These are phyloP conservation scores for Tuber magnatum DNA, from an alignment of 495 filamentous ascomycete species.

Conservation along the genomic window DNA sequence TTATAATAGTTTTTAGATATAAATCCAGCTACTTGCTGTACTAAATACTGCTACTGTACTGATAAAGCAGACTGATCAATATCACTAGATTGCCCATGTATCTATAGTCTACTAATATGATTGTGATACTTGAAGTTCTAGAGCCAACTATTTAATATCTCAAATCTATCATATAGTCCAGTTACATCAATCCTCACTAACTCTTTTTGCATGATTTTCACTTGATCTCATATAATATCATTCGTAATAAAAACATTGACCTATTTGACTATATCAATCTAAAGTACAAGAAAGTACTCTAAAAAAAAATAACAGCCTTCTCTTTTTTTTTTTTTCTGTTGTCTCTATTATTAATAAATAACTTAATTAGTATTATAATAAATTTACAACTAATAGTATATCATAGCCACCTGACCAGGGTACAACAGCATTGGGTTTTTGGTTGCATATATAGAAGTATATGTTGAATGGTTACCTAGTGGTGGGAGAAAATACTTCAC, in stretches of 20 bases:
- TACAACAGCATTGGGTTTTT: too few species aligned
- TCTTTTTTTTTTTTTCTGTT: slow-evolving; percentile 1
- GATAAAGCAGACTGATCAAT: neutral
- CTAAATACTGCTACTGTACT: slow-evolving; percentile 5
- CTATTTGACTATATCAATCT: too few species aligned
- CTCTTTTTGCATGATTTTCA: too few species aligned
- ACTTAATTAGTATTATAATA: neutral
- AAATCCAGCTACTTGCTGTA: slow-evolving; percentile 23
- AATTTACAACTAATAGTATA: neutral
- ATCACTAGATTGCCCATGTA: slow-evolving; percentile 10
- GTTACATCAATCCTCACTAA: neutral
- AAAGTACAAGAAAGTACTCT: too few species aligned
- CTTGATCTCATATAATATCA: too few species aligned
- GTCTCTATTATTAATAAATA: too few species aligned
- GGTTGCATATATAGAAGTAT: too few species aligned
- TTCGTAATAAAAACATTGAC: too few species aligned
- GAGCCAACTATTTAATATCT: slow-evolving; percentile 27
- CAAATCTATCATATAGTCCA: neutral
- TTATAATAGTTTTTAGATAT: slow-evolving; percentile 22
- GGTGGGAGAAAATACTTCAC: too few species aligned
- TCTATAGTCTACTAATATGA: slow-evolving; percentile 10
- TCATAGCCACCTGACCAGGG: too few species aligned
- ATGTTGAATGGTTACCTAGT: too few species aligned
- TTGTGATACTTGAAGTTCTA: slow-evolving; percentile 26
- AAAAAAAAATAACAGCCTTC: neutral